phyloP scores from a whole-genome alignment of 257 asterid species.

The Salvia rosmarinus region DNA sequence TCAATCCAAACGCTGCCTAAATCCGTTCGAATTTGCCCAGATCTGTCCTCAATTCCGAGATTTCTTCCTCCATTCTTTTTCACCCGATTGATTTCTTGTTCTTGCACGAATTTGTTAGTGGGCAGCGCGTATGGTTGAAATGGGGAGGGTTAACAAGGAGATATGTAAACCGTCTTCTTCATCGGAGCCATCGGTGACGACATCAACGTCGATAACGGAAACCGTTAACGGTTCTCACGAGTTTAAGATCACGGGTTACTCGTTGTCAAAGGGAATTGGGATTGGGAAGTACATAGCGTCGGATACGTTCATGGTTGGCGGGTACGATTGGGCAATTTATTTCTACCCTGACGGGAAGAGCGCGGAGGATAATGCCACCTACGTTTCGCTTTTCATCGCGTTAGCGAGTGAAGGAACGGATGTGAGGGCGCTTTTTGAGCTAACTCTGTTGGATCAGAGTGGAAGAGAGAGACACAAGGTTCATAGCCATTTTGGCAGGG shows the following conservation, averaged over 20 bases:
- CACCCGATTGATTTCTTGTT: neutral
- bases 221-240: slow-evolving; percentile 89
- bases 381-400: slow-evolving; percentile 87
- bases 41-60: slow-evolving; percentile 30
- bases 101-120: neutral
- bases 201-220: slow-evolving; percentile 82
- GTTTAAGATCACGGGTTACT: slow-evolving; percentile 75
- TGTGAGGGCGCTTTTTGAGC: slow-evolving; percentile 94
- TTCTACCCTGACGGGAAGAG: slow-evolving; percentile 98
- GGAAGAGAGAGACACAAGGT: slow-evolving; percentile 94
- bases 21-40: slow-evolving; percentile 18
- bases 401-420: slow-evolving; percentile 91
- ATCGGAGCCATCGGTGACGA: slow-evolving; percentile 55
- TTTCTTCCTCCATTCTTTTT: neutral
- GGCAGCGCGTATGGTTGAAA: slow-evolving; percentile 42
- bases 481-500: slow-evolving; percentile 94
- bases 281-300: slow-evolving; percentile 86
- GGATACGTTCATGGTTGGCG: slow-evolving; percentile 86
- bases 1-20: slow-evolving; percentile 8
- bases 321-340: slow-evolving; percentile 91
- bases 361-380: slow-evolving; percentile 70
- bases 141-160: slow-evolving; percentile 66
- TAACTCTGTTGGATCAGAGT: slow-evolving; percentile 89
- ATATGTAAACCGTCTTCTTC: slow-evolving; percentile 50
- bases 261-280: slow-evolving; percentile 86